Evolutionary conservation across 2,329 filamentous ascomycete genomes (phyloP), one percentile per base, ranked within the genome.

Genomic region (Aspergillus piperis): DNA sequence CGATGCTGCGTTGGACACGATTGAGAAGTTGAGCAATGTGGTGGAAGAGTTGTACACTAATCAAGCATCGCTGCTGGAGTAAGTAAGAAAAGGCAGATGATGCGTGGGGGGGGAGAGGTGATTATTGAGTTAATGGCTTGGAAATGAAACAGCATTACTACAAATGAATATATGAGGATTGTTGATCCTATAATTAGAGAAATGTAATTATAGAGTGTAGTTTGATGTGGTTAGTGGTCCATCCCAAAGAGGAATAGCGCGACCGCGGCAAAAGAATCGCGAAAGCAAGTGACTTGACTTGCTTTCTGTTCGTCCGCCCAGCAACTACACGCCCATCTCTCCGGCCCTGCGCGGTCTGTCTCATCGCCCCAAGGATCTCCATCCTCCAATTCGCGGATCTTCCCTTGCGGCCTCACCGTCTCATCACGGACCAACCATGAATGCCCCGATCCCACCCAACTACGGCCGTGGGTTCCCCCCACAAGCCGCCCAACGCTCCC

Each of bases 41-140:
- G 96, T 99, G 65, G 96, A 99, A 78, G 92, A 96, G 68, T 82
- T 99, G 72, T 99, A 98, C 84, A 93, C 92, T 65, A 98, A 97
- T 83, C 94, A 99, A 82, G 95, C 95, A 54, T 96, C 92, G 62
- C 83, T 96, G 84, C 83, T 99, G 69, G 95, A 99, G 84, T 99
- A 71, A 99, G 84, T 99, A 71, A 73, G 10, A 36, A 36, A 36
- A 5, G 32, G 32, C 32, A 36, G 11, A 2, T 61, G 47, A 11
- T 23, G 47, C 54, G 36, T 13, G 49, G 8, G 25, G 25, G 7
- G 25, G 17, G 17, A 19, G 7, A 8, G 2, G 25, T 27, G 25
- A 10, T 55, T 58, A 54, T 59, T 58, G 56, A 61, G 62, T 61
- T 62, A 63, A 64, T 36, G 32, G 57, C 48, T 64, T 27, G 50